Evolutionary conservation across 2,329 filamentous ascomycete species (phyloP), one percentile per base, ranked within the genome.

Genomic region (Paecilomyces formosus): DNA sequence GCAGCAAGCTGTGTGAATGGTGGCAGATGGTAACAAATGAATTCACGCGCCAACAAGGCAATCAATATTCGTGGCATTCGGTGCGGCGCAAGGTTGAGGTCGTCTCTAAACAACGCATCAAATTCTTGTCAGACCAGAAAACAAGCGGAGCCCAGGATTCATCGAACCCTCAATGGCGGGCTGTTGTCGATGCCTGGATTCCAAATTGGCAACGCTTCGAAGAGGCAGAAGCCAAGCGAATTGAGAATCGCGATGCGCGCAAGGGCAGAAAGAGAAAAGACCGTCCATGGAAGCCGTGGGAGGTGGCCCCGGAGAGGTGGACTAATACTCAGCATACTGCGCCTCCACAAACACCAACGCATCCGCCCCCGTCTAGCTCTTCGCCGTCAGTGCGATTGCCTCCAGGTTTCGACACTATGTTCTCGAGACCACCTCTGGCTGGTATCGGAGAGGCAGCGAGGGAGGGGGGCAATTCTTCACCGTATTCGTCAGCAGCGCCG

Each of bases 41-140:
- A 55, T 76, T 76, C 58, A 73, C 70, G 5, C 65, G 62, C 12
- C 66, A 69, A 26, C 68, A 74, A 53, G 73, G 72, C 6, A 71
- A 74, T 54, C 73, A 73, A 9, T 76, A 76, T 60, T 74, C 72
- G 22, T 76, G 74, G 74, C 73, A 76, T 53, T 76, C 73, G 18
- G 74, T 76, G 26, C 73, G 74, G 15, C 68, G 74, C 28, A 76
- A 75, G 59, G 74, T 76, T 18, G 74, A 76, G 60, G 54, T 71
- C 24, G 71, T 74, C 6, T 75, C 74, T 21, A 75, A 74, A 53
- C 73, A 75, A 61, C 69, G 74, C 9, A 72, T 75, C 58, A 73
- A 75, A 60, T 74, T 72, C 53, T 66, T 75, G 0, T 68, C 72
- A 8, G 73, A 74, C 1, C 66, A 71, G 61, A 66, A 66, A 49